Evolutionary conservation across 2,329 filamentous ascomycete species (phyloP).

Genomic region (Lasiodiplodia citricola): DNA sequence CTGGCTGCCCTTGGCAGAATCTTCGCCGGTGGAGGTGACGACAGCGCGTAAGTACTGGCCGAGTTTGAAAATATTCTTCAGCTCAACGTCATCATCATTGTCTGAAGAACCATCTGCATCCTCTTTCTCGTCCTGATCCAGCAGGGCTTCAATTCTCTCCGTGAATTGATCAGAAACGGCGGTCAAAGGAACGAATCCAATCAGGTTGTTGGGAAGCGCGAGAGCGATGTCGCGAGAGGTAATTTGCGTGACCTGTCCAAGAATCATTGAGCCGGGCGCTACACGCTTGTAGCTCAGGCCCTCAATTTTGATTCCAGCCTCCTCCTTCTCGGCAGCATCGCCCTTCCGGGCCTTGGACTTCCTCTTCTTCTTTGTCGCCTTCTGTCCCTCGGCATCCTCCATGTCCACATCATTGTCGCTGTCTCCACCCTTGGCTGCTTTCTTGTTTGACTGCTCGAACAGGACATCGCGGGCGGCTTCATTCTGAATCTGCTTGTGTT

Average conservation of each 20-base stretch:
- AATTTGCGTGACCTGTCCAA: conserved; percentile 85
- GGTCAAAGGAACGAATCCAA: conserved; percentile 88
- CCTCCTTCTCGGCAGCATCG: conserved; percentile 51
- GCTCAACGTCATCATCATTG: conserved; percentile 66
- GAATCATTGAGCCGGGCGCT: conserved; percentile 81
- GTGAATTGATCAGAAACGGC: conserved; percentile 84
- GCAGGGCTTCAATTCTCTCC: conserved; percentile 70
- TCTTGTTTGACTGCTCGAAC: conserved; percentile 77
- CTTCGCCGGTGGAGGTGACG: conserved; percentile 78
- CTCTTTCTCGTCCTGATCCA: conserved; percentile 65
- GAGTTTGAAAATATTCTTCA: conserved; percentile 75
- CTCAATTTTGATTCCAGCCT: conserved; percentile 71
- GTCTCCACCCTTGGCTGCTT: conserved; percentile 61
- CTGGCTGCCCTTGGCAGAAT: conserved; percentile 52
- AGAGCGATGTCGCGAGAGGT: conserved; percentile 79
- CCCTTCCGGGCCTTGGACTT: conserved; percentile 54
- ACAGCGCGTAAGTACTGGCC: conserved; percentile 89
- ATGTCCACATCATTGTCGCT: conserved; percentile 51
- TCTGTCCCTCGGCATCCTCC: conserved; percentile 48
- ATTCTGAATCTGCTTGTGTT: conserved; percentile 94
- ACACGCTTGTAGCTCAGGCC: conserved; percentile 91
- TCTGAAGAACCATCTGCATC: conserved; percentile 57
- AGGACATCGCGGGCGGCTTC: conserved; percentile 91
- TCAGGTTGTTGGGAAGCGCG: conserved; percentile 89
- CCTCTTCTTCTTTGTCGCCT: conserved; percentile 59